These are phyloP conservation scores for Pestalotiopsis sp. DNA, from an alignment of 2,329 filamentous ascomycete species.

Conservation along the genomic window DNA sequence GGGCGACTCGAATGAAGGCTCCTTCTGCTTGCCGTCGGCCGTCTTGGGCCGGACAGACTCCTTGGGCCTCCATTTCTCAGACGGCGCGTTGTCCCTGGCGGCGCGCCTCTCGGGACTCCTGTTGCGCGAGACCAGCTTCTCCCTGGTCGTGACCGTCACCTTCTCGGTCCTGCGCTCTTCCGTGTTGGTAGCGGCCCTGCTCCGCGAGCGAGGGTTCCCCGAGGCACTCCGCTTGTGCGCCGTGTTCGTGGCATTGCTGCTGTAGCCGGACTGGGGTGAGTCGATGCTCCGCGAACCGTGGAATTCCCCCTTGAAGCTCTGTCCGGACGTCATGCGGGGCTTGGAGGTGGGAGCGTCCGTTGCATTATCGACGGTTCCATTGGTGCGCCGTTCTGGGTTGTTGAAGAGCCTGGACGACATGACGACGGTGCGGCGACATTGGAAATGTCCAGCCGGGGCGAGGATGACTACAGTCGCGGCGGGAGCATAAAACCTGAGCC, in stretches of 20 bases:
- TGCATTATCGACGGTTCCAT: slow-evolving; percentile 35
- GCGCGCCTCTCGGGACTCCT: slow-evolving; percentile 55
- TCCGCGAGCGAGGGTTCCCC: slow-evolving; percentile 52
- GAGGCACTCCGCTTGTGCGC: slow-evolving; percentile 60
- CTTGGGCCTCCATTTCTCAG: slow-evolving; percentile 35
- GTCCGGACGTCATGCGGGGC: slow-evolving; percentile 30
- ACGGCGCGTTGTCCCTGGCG: slow-evolving; percentile 29
- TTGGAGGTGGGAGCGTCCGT: slow-evolving; percentile 9
- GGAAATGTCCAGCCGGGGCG: slow-evolving; percentile 14
- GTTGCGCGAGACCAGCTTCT: slow-evolving; percentile 59
- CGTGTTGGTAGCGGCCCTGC: slow-evolving; percentile 35
- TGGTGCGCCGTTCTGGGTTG: slow-evolving; percentile 41
- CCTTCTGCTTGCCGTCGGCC: slow-evolving; percentile 44
- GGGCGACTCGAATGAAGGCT: slow-evolving; percentile 47
- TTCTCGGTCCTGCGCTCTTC: slow-evolving; percentile 60
- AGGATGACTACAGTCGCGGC: slow-evolving; percentile 15
- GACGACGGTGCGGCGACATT: slow-evolving; percentile 26
- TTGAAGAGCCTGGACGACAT: slow-evolving; percentile 40
- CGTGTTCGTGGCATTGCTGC: slow-evolving; percentile 26
- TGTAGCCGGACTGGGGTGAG: slow-evolving; percentile 33
- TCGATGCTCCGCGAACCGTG: slow-evolving; percentile 6
- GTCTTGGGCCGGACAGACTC: slow-evolving; percentile 42
- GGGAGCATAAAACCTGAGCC: slow-evolving; percentile 4
- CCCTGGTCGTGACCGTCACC: slow-evolving; percentile 59
- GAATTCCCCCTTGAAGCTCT: slow-evolving; percentile 10